These are phyloP conservation scores for Mentha longifolia DNA, from an alignment of 257 asterid genomes.

Conservation along the genomic window DNA sequence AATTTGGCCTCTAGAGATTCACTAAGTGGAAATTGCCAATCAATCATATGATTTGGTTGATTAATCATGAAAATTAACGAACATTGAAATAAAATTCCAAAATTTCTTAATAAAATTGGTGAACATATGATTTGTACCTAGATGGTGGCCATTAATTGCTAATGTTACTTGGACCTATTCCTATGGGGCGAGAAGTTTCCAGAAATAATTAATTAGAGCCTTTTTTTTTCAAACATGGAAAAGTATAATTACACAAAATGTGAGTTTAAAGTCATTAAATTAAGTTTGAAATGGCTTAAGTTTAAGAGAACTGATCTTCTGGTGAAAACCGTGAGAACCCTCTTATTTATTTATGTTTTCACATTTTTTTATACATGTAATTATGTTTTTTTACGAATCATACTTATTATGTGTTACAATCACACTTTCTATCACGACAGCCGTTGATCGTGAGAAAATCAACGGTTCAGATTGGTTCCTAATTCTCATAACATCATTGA, in stretches of 20 bases:
- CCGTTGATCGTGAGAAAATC: too few relatives aligned
- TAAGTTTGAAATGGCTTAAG: background rate
- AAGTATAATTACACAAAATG: background rate
- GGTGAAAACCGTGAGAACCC: too few relatives aligned
- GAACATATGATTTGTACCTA: background rate
- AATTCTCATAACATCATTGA: too few relatives aligned
- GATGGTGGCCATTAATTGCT: background rate
- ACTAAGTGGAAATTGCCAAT: background rate
- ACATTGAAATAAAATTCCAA: background rate
- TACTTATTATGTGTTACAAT: too few relatives aligned
- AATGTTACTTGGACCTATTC: background rate
- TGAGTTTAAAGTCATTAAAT: background rate
- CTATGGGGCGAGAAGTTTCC: too few relatives aligned
- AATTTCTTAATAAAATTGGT: too few relatives aligned
- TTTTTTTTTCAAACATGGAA: background rate
- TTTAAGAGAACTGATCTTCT: too few relatives aligned
- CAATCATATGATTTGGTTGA: background rate
- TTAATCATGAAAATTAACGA: background rate
- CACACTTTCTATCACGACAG: too few relatives aligned
- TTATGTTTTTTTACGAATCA: too few relatives aligned
- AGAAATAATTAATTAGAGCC: background rate
- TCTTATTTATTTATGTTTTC: too few relatives aligned
- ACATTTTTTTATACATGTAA: too few relatives aligned
- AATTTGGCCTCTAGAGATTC: background rate
- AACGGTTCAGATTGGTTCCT: too few relatives aligned